Evolutionary conservation across 108 stramenopile genomes (phyloP).

Genomic region (Skeletonema costatum): DNA sequence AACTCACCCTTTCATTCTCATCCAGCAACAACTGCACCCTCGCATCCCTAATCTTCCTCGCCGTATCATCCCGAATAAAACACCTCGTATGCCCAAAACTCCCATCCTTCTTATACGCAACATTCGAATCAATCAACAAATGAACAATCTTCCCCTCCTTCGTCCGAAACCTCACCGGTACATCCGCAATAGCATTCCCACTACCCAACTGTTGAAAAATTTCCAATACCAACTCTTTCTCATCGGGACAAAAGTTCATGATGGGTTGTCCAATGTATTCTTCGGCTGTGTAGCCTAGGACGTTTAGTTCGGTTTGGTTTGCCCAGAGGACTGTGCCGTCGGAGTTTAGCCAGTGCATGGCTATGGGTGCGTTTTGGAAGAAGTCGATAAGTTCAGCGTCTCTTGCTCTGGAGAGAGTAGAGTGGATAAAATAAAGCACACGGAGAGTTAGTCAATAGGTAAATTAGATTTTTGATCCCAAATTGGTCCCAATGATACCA

Average conservation of each 20-base stretch:
- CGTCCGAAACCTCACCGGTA: constrained; percentile 55
- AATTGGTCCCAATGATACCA: no score
- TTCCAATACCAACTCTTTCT: constrained; percentile 42
- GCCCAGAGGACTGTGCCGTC: constrained; percentile 54
- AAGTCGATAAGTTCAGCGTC: constrained; percentile 52
- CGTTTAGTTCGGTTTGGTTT: constrained; percentile 54
- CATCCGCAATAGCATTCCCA: constrained; percentile 48
- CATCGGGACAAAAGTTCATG: constrained; percentile 52
- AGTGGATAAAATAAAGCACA: no score
- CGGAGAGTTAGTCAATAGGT: no score
- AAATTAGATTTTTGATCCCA: no score
- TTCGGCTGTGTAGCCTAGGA: constrained; percentile 54
- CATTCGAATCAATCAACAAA: constrained; percentile 61
- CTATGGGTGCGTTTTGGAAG: constrained; percentile 62
- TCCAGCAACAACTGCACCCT: constrained; percentile 29
- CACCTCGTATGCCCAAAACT: constrained; percentile 54
- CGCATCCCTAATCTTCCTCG: constrained; percentile 40
- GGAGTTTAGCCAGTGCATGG: constrained; percentile 59
- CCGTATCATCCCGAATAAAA: constrained; percentile 61
- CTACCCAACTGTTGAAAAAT: constrained; percentile 52
- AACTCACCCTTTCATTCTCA: constrained; percentile 35
- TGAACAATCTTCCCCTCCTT: constrained; percentile 56
- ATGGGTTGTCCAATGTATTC: constrained; percentile 51
- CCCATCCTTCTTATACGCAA: constrained; percentile 52
- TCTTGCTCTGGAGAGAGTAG: constrained; percentile 9